Base-by-base conservation (phyloP, 2,329 filamentous ascomycete species). In the Cadophora malorum region DNA sequence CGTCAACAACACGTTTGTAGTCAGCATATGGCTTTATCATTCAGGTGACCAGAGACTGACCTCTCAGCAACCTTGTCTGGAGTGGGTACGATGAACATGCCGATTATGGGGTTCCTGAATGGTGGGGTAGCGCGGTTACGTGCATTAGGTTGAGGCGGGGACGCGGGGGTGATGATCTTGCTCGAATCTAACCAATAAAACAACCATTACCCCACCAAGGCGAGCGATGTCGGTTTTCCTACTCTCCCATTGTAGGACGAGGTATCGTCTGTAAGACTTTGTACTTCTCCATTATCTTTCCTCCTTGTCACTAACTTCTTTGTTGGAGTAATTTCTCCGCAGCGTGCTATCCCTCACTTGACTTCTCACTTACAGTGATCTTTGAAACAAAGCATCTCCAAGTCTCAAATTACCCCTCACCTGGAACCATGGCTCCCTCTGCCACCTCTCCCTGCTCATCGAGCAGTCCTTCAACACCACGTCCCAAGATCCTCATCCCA, bases 401-500 rank as follows among this genome's bases (percentile, higher is more conserved):
- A 31, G 16, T 33, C 35, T 31, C 33, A 8, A 19, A 41, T 38
- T 50, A 55, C 16, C 49, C 49, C 45, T 55, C 31, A 25, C 16
- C 23, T 35, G 25, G 35, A 6, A 55, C 14, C 53, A 76, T 76
- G 75, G 66, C 74, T 9, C 74, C 74, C 23, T 76, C 75, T 59
- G 71, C 70, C 6, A 35, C 69, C 19, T 55, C 66, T 35, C 66
- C 65, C 3, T 25, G 49, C 14, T 67, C 66, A 33, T 33, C 56
- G 3, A 23, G 28, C 1, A 12, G 41, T 0, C 63, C 38, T 45
- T 64, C 70, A 5, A 60, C 49, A 6, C 41, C 63, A 25, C 70
- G 72, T 19, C 74, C 72, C 33, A 76, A 73, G 41, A 86, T 94
- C 70, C 86, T 96, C 33, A 91, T 94, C 50, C 89, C 92, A 0